Conservation (phyloP, 225 moss, liverwort and hornwort genomes). For the Polytrichum commune region DNA sequence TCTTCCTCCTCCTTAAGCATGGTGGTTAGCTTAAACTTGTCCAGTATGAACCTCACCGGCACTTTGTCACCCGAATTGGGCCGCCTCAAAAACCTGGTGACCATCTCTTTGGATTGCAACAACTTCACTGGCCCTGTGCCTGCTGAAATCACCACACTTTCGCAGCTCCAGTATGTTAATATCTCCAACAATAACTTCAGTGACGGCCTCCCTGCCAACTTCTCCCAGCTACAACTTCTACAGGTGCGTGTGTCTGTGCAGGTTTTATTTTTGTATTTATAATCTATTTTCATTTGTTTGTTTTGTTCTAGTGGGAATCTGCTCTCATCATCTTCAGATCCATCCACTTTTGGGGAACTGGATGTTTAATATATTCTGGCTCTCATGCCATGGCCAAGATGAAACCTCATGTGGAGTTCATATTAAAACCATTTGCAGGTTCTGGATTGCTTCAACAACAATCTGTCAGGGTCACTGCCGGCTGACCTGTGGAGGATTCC, state of each 20-base stretch:
- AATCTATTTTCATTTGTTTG: too few relatives aligned
- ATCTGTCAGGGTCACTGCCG: conserved; percentile 65
- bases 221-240: conserved; percentile 68
- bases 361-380: too few relatives aligned
- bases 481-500: conserved; percentile 51
- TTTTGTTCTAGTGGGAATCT: too few relatives aligned
- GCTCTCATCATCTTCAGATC: too few relatives aligned
- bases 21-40: conserved; percentile 38
- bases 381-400: background rate
- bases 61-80: conserved; percentile 31
- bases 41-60: conserved; percentile 55
- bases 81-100: conserved; percentile 31
- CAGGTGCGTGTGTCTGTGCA: conserved; percentile 24
- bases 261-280: too few relatives aligned
- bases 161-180: conserved; percentile 55
- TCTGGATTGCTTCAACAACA: conserved; percentile 87
- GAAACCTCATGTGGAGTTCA: background rate
- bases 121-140: conserved; percentile 78
- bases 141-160: conserved; percentile 35
- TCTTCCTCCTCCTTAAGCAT: conserved; percentile 1
- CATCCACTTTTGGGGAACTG: too few relatives aligned
- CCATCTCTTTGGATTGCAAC: conserved; percentile 62
- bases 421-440: conserved; percentile 27
- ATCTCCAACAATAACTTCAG: conserved; percentile 68
- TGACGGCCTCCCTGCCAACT: conserved; percentile 42